Conservation (phyloP, 352 stramenopile species). For the Pythium myriotylum region DNA sequence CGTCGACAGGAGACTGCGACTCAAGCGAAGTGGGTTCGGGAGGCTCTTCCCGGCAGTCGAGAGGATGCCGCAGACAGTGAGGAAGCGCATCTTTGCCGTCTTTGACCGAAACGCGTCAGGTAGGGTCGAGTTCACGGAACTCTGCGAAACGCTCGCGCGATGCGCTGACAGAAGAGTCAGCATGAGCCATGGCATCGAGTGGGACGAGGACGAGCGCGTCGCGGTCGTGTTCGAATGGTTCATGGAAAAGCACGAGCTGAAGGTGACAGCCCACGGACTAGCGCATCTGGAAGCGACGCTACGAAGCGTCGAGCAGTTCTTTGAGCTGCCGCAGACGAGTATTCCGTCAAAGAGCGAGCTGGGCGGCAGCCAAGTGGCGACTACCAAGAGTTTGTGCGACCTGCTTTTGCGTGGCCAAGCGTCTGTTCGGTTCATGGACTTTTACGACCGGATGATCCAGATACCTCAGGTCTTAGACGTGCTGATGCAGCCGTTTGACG, state of each 20-base stretch:
- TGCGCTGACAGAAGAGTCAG: conserved; percentile 26
- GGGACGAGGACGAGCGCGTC: conserved; percentile 25
- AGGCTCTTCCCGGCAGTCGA: conserved; percentile 59
- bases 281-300: conserved; percentile 40
- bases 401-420: conserved; percentile 29
- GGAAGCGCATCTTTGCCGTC: conserved; percentile 45
- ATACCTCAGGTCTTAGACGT: conserved; percentile 44
- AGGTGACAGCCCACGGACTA: conserved; percentile 36
- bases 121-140: conserved; percentile 60
- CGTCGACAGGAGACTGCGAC: conserved; percentile 45
- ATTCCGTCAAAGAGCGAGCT: conserved; percentile 10
- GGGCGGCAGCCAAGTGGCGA: conserved; percentile 1
- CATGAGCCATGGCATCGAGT: conserved; percentile 25
- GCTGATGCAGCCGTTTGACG: conserved; percentile 59
- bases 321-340: conserved; percentile 20
- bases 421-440: conserved; percentile 27
- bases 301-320: conserved; percentile 16
- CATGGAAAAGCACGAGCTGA: conserved; percentile 28
- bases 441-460: conserved; percentile 32
- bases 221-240: conserved; percentile 72
- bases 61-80: conserved; percentile 31
- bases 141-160: conserved; percentile 59
- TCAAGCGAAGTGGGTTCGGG: conserved; percentile 50
- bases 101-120: conserved; percentile 52
- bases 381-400: conserved; percentile 20